A percentile compares a stretch with the other conserved stretches of the same genome.
Conservation (phyloP, 2,329 filamentous ascomycete genomes). For the Grosmannia clavigera region DNA sequence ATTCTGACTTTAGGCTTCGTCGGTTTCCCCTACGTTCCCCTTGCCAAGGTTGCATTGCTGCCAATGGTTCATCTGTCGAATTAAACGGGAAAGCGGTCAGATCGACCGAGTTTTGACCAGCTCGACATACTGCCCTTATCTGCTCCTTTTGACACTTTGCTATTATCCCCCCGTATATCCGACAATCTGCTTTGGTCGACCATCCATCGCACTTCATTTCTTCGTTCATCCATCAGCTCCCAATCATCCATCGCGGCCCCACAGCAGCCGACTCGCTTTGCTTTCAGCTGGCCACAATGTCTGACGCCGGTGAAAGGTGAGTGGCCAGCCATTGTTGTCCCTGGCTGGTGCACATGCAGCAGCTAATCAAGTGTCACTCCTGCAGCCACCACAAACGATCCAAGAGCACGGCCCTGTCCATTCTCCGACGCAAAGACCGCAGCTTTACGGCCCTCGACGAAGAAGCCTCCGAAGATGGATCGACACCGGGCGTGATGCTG, state of each 20-base stretch:
- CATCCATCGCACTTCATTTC: neutral
- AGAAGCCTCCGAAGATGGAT: slow-evolving; percentile 34
- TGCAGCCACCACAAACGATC: slow-evolving; percentile 35
- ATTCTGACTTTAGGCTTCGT: too few relatives aligned
- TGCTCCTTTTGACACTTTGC: neutral
- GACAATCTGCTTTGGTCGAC: neutral
- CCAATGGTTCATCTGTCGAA: neutral
- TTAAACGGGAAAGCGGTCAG: neutral
- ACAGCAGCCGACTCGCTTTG: neutral
- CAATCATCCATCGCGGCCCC: too few relatives aligned
- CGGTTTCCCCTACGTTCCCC: too few relatives aligned
- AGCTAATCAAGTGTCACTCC: too few relatives aligned
- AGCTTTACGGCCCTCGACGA: slow-evolving; percentile 30
- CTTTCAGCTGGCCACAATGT: slow-evolving; percentile 13
- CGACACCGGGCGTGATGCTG: slow-evolving; percentile 13
- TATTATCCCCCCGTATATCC: neutral
- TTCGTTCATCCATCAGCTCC: neutral
- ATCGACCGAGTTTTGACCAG: neutral
- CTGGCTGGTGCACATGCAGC: neutral
- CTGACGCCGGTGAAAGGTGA: slow-evolving; percentile 20
- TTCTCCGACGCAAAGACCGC: slow-evolving; percentile 39
- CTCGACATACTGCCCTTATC: neutral
- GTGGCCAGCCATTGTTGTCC: neutral
- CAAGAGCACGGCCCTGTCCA: slow-evolving; percentile 39
- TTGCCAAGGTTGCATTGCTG: neutral